Percentiles rank a stretch among this genome's conserved stretches.
Evolutionary conservation across 75 land plant species (phyloP).

Genomic region (Azolla pinnata): DNA sequence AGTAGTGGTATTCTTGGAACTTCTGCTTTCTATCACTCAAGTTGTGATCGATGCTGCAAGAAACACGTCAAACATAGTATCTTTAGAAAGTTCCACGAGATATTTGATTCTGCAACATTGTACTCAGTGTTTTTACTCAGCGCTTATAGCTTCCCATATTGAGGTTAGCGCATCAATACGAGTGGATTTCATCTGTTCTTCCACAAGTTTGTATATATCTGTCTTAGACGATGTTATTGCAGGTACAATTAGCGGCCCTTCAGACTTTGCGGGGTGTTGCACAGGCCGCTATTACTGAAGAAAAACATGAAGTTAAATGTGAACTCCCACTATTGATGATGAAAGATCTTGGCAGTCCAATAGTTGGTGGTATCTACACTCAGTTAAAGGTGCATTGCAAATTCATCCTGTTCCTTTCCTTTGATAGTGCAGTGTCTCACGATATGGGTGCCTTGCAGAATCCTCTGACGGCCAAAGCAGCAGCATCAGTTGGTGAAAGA

Average conservation of each 20-base stretch:
- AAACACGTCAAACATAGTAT: not conserved
- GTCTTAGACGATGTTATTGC: not conserved
- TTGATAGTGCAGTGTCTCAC: not conserved
- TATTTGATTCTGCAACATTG: slow-evolving; percentile 18
- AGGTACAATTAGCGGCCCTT: slow-evolving; percentile 68
- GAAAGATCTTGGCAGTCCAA: slow-evolving; percentile 50
- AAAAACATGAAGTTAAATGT: slow-evolving; percentile 20
- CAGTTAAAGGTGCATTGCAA: slow-evolving; percentile 38
- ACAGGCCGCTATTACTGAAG: slow-evolving; percentile 41
- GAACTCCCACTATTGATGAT: slow-evolving; percentile 39
- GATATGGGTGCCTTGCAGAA: slow-evolving; percentile 27
- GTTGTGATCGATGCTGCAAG: slow-evolving; percentile 12
- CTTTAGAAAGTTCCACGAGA: not conserved
- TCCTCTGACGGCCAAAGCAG: slow-evolving; percentile 35
- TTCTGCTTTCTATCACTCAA: slow-evolving; percentile 26
- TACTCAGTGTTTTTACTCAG: slow-evolving; percentile 24
- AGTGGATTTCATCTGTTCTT: not conserved
- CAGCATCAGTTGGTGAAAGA: slow-evolving; percentile 49
- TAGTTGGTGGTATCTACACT: slow-evolving; percentile 38
- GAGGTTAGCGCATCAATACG: slow-evolving; percentile 26
- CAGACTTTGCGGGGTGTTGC: slow-evolving; percentile 48
- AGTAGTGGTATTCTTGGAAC: slow-evolving; percentile 17
- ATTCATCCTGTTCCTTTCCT: not conserved
- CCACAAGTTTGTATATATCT: not conserved
- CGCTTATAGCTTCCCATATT: slow-evolving; percentile 28